These are phyloP conservation scores for Rubia tinctorum DNA, from an alignment of 305 asterid genomes.

Conservation along the genomic window DNA sequence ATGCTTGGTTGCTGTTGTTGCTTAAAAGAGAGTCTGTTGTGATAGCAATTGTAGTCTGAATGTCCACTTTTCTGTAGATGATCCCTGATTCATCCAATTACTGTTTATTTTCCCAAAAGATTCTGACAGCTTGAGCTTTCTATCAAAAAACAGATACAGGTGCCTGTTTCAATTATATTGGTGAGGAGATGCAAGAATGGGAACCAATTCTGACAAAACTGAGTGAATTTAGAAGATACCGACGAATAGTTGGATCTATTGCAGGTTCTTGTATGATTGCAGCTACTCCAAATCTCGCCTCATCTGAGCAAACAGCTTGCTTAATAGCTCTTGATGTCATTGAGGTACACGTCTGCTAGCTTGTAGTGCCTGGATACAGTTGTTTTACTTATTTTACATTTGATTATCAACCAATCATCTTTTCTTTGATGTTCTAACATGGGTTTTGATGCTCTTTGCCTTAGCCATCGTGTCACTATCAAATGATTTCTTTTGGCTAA, in stretches of 20 bases:
- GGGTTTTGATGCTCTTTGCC: not conserved
- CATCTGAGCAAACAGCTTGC: slow-evolving; percentile 67
- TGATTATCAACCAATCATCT: not conserved
- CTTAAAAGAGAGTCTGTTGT: not conserved
- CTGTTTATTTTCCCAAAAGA: not conserved
- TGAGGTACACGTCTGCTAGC: slow-evolving; percentile 46
- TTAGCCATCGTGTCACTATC: not conserved
- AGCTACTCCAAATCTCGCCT: slow-evolving; percentile 79
- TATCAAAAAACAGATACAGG: slow-evolving; percentile 22
- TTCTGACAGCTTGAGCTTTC: slow-evolving; percentile 11
- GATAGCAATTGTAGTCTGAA: not conserved
- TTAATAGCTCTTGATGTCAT: slow-evolving; percentile 66
- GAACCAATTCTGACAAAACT: slow-evolving; percentile 63
- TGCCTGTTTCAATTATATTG: slow-evolving; percentile 25
- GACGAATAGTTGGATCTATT: slow-evolving; percentile 81
- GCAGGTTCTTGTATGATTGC: slow-evolving; percentile 76
- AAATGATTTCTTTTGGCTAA: not conserved
- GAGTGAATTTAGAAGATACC: slow-evolving; percentile 67
- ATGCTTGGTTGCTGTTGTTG: no score
- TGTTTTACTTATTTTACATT: not conserved
- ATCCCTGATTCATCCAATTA: not conserved
- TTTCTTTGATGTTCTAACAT: not conserved
- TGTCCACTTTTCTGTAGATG: not conserved
- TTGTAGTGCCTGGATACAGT: not conserved
- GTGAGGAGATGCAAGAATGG: slow-evolving; percentile 55